Evolutionary conservation across 768 basidiomycete genomes (phyloP), one percentile per base, ranked within the genome.

Genomic region (Boletus sp.): DNA sequence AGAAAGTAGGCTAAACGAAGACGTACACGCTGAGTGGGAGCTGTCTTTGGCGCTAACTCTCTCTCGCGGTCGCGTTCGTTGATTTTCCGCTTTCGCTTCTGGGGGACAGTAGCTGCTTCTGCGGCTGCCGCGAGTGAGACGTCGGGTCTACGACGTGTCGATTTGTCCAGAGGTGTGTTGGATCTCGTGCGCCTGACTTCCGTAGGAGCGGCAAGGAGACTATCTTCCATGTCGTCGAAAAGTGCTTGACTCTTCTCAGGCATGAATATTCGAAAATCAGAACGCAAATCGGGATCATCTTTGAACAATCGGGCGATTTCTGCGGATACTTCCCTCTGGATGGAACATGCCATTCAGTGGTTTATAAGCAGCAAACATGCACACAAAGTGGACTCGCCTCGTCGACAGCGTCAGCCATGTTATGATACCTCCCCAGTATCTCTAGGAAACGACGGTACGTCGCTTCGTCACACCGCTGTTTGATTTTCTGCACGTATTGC

Each of bases 401-500:
- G 59, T 85, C 81, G 56, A 81, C 80, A 44, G 83, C 68, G 54
- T 85, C 80, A 13, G 87, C 74, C 60, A 77, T 74, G 57, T 81
- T 75, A 51, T 86, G 81, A 65, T 85, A 83, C 40, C 79, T 74
- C 8, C 84, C 82, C 3, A 93, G 72, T 50, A 92, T 86, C 61
- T 88, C 87, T 25, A 92, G 71, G 64, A 93, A 93, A 60, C 84
- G 81, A 50, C 82, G 81, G 60, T 92, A 93, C 5, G 89, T 93
- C 15, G 93, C 92, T 0, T 91, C 82, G 57, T 96, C 90, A 71
- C 92, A 97, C 15, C 93, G 85, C 54, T 88, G 87, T 70, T 97
- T 98, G 72, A 98, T 97, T 74, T 93, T 93, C 73, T 95, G 93
- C 32, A 99, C 93, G 62, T 96, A 98, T 63, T 92, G 85, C 53